Conservation (phyloP, 177 flowering plant genomes). For the Vitis hybrid region DNA sequence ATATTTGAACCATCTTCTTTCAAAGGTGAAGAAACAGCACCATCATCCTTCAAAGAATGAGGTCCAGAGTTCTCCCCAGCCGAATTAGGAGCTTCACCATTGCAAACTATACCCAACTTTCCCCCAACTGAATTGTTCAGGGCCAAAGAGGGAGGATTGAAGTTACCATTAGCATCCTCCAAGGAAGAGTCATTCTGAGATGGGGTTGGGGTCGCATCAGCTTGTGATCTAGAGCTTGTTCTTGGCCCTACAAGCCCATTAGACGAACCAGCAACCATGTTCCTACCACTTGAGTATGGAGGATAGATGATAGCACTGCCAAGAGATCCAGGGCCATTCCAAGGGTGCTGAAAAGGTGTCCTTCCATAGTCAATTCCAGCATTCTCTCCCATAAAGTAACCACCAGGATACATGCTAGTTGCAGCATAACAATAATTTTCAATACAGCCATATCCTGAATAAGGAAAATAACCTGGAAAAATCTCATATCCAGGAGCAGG, state of each 20-base stretch:
- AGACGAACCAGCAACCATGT: constrained; percentile 20
- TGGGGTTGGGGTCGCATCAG: constrained; percentile 9
- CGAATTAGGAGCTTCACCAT: no score
- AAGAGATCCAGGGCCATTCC: constrained; percentile 35
- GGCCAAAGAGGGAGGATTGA: no score
- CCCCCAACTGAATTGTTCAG: constrained; percentile 6
- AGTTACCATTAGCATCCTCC: no score
- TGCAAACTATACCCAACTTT: constrained; percentile 11
- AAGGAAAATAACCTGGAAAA: constrained; percentile 27
- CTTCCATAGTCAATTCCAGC: constrained; percentile 42
- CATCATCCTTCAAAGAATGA: no score
- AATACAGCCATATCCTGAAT: constrained; percentile 24
- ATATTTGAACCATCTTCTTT: no score
- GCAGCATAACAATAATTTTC: constrained; percentile 41
- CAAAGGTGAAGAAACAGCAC: no score
- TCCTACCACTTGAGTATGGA: constrained; percentile 36
- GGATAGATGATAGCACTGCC: constrained; percentile 35
- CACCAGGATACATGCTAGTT: constrained; percentile 25
- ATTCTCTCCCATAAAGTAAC: constrained; percentile 38
- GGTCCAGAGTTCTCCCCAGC: no score
- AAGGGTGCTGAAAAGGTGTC: constrained; percentile 13
- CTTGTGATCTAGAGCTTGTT: not conserved
- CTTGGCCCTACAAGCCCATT: constrained; percentile 25
- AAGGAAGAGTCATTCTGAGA: constrained; percentile 10
- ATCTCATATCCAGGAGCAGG: constrained; percentile 32